phyloP scores from a whole-genome alignment of 257 asterid species.

The Solanum arcanum region DNA sequence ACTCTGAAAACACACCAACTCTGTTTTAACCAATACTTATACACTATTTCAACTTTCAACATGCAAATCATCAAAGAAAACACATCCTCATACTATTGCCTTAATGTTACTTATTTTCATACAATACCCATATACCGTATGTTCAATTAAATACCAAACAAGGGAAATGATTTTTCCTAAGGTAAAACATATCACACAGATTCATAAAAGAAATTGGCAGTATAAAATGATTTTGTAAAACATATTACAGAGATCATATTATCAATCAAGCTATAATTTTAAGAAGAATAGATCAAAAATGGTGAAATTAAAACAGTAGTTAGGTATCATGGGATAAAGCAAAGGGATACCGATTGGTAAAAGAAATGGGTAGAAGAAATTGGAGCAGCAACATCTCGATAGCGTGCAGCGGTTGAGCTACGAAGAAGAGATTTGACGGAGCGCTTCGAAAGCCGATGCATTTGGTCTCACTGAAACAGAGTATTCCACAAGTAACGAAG shows the following conservation, averaged over 20 bases:
- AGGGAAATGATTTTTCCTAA: neutral
- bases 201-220: neutral
- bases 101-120: neutral
- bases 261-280: neutral
- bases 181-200: neutral
- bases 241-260: neutral
- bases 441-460: slow-evolving; percentile 65
- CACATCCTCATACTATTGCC: neutral
- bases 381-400: slow-evolving; percentile 29
- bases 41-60: neutral
- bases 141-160: neutral
- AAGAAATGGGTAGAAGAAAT: slow-evolving; percentile 25
- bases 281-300: neutral
- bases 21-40: neutral
- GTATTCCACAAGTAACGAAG: neutral
- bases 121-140: neutral
- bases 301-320: neutral
- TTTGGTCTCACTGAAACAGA: neutral
- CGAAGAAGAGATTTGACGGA: slow-evolving; percentile 46
- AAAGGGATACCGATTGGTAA: slow-evolving; percentile 3
- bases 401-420: slow-evolving; percentile 18
- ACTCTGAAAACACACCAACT: neutral
- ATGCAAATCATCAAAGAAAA: neutral
- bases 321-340: neutral
- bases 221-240: neutral